Evolutionary conservation across 2,329 filamentous ascomycete species (phyloP), one percentile per base, ranked within the genome.

Genomic region (Ophiocordyceps camponoti-floridani): DNA sequence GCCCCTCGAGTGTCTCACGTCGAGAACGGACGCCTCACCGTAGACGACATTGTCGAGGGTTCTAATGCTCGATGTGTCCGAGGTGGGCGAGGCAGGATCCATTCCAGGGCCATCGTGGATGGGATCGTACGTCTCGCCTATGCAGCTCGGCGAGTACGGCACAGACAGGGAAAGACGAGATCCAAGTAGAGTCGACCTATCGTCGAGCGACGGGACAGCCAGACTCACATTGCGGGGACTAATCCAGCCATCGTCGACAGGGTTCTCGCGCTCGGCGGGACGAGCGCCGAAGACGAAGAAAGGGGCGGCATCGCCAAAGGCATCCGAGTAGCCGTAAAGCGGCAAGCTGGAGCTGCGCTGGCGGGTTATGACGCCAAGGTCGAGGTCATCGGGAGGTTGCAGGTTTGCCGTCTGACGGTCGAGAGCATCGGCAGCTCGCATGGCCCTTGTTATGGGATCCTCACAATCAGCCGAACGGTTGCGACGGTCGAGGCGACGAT

Each of bases 341-440:
- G 72, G 70, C 37, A 74, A 52, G 47, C 68, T 75, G 41, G 65
- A 62, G 49, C 72, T 73, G 46, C 70, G 66, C 19, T 62, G 62
- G 2, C 67, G 64, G 14, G 49, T 49, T 2, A 50, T 51, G 28
- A 56, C 49, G 1, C 65, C 66, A 35, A 73, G 57, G 43, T 72
- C 70, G n/a, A 72, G 55, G 40, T 71, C 65, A 45, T 64, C 62
- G 42, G 53, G 61, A 0, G 64, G 62, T 48, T 78, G 72, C n/a
- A 77, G 56, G 19, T 60, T 68, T 42, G 68, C 72, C 0, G 73
- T 77, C 49, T 73, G 62, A 45, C 64, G 64, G 51, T 79, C 70
- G 35, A 79, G 62, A 2, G 67, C 69, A 45, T 78, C 74, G 8
- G 74, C 75, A 14, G 72, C 73, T 51, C 69, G 64, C 72, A 77